Base-by-base conservation (phyloP, 768 basidiomycete species). In the Suillus occidentalis region DNA sequence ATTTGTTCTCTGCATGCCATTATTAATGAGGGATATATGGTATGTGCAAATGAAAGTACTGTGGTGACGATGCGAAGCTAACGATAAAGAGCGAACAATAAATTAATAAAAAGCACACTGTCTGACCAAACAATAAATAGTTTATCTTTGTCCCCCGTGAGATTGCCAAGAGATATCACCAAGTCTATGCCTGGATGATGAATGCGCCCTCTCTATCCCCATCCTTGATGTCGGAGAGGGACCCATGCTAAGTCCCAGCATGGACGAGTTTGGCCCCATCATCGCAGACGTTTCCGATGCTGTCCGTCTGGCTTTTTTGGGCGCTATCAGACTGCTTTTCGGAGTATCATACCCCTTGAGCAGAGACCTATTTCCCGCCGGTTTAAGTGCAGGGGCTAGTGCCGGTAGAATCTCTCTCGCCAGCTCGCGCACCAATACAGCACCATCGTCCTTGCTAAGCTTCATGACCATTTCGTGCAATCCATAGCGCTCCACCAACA, bases 381-480 rank as follows among this genome's bases (percentile, higher is more conserved):
- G 90, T 72, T 82, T 87, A 70, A 93, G 76, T 7, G 84, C 92
- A 3, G 92, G 91, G 43, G 85, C 85, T 50, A 95, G 82, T 0
- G 88, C 84, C 0, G 93, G 93, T 28, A 93, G 80, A 65, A 95
- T 93, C 76, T 95, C 93, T 69, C 90, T 84, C 22, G 94, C 94
- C 53, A 97, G 77, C 75, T 98, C 93, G 64, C 92, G 83, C 20
- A 97, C 95, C 36, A 99, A 84, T 20, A 99, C 90, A 0, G 97
- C 95, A 14, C 88, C 91, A 74, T 99, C 97, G 59, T 89, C 88
- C 67, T 87, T 84, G 72, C 92, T 93, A 58, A 98, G 79, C 66
- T 85, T 84, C 68, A 89, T 86, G 63, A 99, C 93, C 4, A 95
- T 87, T 40, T 89, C 90, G 63, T 91, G 82, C 60, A 97, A 78